Base-by-base conservation (phyloP, 352 stramenopile species). In the Thalassiosira pacifica region DNA sequence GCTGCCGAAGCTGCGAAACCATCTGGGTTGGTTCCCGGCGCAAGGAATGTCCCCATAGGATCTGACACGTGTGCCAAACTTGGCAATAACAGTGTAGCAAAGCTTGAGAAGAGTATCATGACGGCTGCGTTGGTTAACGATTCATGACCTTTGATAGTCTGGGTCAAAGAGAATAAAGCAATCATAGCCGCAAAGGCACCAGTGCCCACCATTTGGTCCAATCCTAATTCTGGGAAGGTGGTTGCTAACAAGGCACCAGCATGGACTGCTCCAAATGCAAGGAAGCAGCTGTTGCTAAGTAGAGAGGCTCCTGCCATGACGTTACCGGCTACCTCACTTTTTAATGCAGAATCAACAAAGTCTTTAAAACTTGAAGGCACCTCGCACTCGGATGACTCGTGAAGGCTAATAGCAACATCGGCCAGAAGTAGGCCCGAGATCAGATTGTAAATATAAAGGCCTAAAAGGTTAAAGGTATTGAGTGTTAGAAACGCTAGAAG, bases 351-450 rank as follows among this genome's bases (percentile, higher is more conserved):
- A 63, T 93, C 82, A 0, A 88, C 89, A 83, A 94, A 93, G 29
- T 93, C 91, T 71, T 93, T 92, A 70, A 94, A 93, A n/a, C 78
- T 90, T 22, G 66, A 75, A 1, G 88, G 85, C n/a, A 93, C 87
- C 16, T 94, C 90, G 64, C 77, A 85, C 5, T 87, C 78, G 1
- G 55, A 84, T 31, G 65, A 67, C 79, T 93, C 89, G 55, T 92
- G 73, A 63, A 93, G 79, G 27, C 85, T 87, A 69, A 95, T 95
- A n/a, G 89, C 88, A 45, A 95, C 89, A 76, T 94, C 63, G 16
- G 88, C 88, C 71, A 95, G 78, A 0, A 87, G 59, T 19, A 95
- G 52, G 2, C 91, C 91, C 31, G 86, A 93, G 9, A 94, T 74
- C 0, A 93, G 80, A 52, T 93, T 93, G 32, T 93, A 86, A 1